Conservation (phyloP, 2,329 filamentous ascomycete species). For the Trichoderma simmonsii region DNA sequence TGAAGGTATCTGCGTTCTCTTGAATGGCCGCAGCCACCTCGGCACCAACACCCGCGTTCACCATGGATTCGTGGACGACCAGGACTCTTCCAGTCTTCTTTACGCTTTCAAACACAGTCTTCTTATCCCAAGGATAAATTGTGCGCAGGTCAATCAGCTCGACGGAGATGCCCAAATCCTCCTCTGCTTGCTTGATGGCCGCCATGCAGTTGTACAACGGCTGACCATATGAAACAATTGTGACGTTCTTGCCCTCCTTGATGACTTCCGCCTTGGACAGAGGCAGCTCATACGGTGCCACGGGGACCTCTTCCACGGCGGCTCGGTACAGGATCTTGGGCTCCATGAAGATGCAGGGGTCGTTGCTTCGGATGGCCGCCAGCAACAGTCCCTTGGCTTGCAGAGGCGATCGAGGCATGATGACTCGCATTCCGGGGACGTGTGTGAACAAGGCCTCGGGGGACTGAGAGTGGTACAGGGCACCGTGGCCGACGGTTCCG, state of each 20-base stretch:
- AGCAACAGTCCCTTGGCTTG: conserved; percentile 88
- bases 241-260: conserved; percentile 76
- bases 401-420: conserved; percentile 79
- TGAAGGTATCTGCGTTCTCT: conserved; percentile 70
- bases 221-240: conserved; percentile 84
- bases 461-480: conserved; percentile 82
- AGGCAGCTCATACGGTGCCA: conserved; percentile 75
- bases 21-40: conserved; percentile 88
- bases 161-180: conserved; percentile 70
- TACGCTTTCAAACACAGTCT: conserved; percentile 76
- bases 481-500: conserved; percentile 86
- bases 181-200: conserved; percentile 70
- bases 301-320: conserved; percentile 86
- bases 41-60: conserved; percentile 84
- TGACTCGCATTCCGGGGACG: conserved; percentile 77
- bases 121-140: conserved; percentile 87
- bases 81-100: conserved; percentile 82
- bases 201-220: conserved; percentile 79
- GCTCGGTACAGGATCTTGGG: conserved; percentile 91
- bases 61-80: conserved; percentile 89
- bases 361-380: conserved; percentile 72
- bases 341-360: conserved; percentile 91
- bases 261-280: conserved; percentile 82
- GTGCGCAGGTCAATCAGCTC: conserved; percentile 88
- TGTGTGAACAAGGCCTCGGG: conserved; percentile 88